phyloP scores from a whole-genome alignment of 257 asterid species.

The Capsicum rhomboideum region DNA sequence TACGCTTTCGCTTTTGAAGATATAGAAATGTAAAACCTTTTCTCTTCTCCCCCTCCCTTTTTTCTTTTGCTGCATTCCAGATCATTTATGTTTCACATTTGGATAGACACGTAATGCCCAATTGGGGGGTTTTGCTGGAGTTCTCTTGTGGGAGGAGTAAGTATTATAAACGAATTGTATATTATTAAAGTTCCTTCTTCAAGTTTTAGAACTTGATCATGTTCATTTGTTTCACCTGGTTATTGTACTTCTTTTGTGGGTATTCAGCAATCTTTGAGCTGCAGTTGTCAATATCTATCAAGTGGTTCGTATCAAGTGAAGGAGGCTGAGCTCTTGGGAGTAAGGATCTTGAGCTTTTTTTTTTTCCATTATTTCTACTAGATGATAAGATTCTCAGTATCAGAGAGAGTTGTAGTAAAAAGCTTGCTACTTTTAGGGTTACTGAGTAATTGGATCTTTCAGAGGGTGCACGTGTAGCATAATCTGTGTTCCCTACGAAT shows the following conservation, averaged over 20 bases:
- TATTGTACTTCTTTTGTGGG: not conserved
- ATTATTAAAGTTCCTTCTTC: not conserved
- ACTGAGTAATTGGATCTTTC: not conserved
- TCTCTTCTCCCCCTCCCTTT: not conserved
- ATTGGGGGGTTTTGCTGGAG: not conserved
- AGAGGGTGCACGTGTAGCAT: not conserved
- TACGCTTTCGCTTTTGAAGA: not conserved
- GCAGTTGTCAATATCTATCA: conserved; percentile 18
- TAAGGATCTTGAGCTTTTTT: conserved; percentile 22
- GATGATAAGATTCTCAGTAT: not conserved
- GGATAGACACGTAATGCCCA: not conserved
- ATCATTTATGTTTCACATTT: not conserved
- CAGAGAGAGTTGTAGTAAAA: not conserved
- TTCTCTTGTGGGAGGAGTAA: not conserved
- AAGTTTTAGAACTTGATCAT: not conserved
- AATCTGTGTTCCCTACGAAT: not conserved
- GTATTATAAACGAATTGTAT: not conserved
- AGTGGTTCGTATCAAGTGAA: conserved; percentile 13
- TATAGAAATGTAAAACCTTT: not conserved
- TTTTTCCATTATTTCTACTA: not conserved
- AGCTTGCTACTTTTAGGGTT: not conserved
- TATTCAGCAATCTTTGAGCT: conserved; percentile 9
- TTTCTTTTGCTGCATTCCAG: not conserved
- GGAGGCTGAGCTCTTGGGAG: conserved; percentile 23
- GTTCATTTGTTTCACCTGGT: not conserved